These are phyloP conservation scores for Prunus salicina DNA, from an alignment of 306 rosid genomes.

Conservation along the genomic window DNA sequence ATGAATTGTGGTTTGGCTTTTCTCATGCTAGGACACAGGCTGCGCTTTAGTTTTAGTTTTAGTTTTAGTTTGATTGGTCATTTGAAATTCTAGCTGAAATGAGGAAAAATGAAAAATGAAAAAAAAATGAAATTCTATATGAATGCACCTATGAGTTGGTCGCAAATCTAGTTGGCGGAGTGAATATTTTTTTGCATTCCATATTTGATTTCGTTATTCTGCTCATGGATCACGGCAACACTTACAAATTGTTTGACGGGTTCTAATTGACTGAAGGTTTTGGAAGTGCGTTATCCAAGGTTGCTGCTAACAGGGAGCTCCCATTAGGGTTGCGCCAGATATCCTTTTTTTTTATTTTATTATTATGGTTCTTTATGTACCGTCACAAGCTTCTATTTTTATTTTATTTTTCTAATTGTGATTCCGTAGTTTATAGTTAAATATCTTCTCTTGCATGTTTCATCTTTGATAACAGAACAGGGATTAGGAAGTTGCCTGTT, in stretches of 20 bases:
- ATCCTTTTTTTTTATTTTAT: constrained; percentile 65
- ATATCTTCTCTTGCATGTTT: background rate
- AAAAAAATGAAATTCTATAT: background rate
- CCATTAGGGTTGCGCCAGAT: constrained; percentile 82
- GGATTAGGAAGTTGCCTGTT: too few species aligned
- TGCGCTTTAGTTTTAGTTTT: background rate
- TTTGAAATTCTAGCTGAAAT: background rate
- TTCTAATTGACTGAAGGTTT: constrained; percentile 61
- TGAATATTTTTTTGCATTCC: background rate
- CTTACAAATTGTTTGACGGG: constrained; percentile 8
- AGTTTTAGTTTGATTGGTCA: background rate
- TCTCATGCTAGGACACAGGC: background rate
- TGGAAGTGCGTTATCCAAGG: constrained; percentile 84
- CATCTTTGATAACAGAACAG: background rate
- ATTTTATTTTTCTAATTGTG: too few species aligned
- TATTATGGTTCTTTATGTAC: constrained; percentile 16
- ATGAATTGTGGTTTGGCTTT: background rate
- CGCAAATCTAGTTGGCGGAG: background rate
- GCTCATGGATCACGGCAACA: background rate
- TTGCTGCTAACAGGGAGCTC: constrained; percentile 75
- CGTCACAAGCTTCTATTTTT: background rate
- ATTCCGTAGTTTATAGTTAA: background rate
- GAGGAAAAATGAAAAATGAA: background rate
- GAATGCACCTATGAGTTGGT: constrained; percentile 3
- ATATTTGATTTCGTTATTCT: background rate